Evolutionary conservation across 495 filamentous ascomycete genomes (phyloP), one percentile per base, ranked within the genome.

Genomic region (Hypoxylon lenormandii): DNA sequence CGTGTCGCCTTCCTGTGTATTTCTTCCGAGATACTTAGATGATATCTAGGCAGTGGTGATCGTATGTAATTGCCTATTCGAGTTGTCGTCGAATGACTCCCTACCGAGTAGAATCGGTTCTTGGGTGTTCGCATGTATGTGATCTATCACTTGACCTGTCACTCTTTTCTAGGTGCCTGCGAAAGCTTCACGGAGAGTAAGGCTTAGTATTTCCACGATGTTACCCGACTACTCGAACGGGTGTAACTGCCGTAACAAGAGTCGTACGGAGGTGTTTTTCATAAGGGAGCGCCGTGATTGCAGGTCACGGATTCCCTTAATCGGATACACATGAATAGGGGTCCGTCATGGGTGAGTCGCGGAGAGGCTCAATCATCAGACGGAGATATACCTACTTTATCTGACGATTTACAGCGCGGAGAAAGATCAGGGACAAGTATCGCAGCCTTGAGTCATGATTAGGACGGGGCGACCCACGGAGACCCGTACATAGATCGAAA

Each of bases 191-290:
- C 13, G 28, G 30, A 18, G 18, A n/a, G 22, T n/a, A n/a, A 21
- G 36, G 26, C 18, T 21, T 19, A n/a, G 37, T 21, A 15, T 11
- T 13, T 18, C 1, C n/a, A 33, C 38, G 54, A 22, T 22, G 46
- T 15, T 26, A 36, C 26, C 43, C 36, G 54, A 57, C 30, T 26
- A 38, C 43, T 56, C 28, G 49, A 51, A 30, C 16, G 54, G 23
- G 57, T 61, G 50, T 45, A 61, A 65, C 58, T 49, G 58, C 68
- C 62, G 57, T 54, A 59, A n/a, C 22, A 36, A 15, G 46, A 63
- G 62, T 60, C 21, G 45, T n/a, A 50, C 55, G 33, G 50, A 52
- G 36, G 40, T 53, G 42, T 47, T 37, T 36, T 23, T 51, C 46
- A 18, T 48, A 26, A 51, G 28, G 16, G 18, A 30, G 4, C 42